Base-by-base conservation (phyloP, 495 filamentous ascomycete genomes). In the Podospora fimiseda region DNA sequence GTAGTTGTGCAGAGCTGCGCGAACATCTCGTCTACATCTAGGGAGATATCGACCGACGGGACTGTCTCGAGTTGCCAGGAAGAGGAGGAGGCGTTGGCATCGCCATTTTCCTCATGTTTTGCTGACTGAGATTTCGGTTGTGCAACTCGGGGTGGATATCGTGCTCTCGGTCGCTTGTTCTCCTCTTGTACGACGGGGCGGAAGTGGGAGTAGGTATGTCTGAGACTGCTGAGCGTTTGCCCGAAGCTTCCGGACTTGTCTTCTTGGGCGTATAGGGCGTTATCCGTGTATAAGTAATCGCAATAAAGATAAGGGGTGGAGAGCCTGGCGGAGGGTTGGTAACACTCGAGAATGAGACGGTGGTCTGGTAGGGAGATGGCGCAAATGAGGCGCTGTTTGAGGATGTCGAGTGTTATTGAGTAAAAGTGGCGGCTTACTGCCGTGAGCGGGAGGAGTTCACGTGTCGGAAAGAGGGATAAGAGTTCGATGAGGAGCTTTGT, bases 311-410 rank as follows among this genome's bases (percentile, higher is more conserved):
- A 83, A 2, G 86, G 82, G 44, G 84, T 83, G 11, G 75, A 81
- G 23, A 86, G 68, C 63, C 81, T 84, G n/a, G 78, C 80, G 55
- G 72, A 80, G 0, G 88, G 88, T 56, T 86, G 86, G 61, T 83
- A 90, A 70, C 85, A 88, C 72, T 90, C 86, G 13, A 93, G 76
- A 16, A 90, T 81, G 22, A 90, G 67, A 38, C 80, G 74, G 62
- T 85, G 80, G 49, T 82, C 79, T 15, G 76, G 67, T 14, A 85
- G 68, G 8, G 73, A 66, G 3, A 81, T 73, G 20, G 80, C 79
- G 16, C 73, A 57, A 30, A 80, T 66, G 14, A 91, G 75, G 40
- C 88, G 82, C 21, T 76, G 68, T 55, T 86, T 81, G 19, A 90
- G 65, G 41, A 91, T 76, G 45, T 82, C 81, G n/a, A 85, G 70